Base-by-base conservation (phyloP, 345 rosid genomes). In the Heritiera fomes region DNA sequence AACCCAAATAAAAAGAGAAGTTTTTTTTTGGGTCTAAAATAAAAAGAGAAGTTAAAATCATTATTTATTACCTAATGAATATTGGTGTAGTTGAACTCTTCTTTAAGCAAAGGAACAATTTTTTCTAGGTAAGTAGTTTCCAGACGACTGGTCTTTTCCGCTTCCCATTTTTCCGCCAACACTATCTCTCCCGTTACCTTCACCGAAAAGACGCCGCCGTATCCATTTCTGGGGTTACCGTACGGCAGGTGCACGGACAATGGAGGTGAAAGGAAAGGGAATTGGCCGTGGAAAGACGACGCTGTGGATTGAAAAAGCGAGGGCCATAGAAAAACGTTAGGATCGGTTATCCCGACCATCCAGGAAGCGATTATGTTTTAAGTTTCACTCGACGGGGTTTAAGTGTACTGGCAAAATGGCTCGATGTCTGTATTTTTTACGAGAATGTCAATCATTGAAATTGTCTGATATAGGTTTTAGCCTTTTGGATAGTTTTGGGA, bases 71-170 rank as follows among this genome's bases (percentile, higher is more conserved):
- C 98, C 93, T 94, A 95, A 76, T 84, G 97, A 81, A 90, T 87
- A 75, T 92, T 94, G 13, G 91, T 40, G 88, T 94, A 96, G 17
- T 85, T 83, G 82, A 96, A 96, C 89, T 94, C 99, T 17, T 94
- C 95, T 64, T 85, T 86, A 62, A 94, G 97, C 73, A 90, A 78
- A 75, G 99, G 98, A 50, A 94, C 86, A 53, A 96, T 91, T 75
- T 91, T 94, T 78, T 94, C 97, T 3, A 91, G 89, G 84, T 91
- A 94, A 55, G 83, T 88, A 20, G 90, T 81, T 78, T 88, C 90
- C 76, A 96, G 92, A 43, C 98, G 86, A n/a, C 81, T 59, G 86
- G 71, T 65, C 87, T 96, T 82, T 90, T 94, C 7, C 38, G 97
- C 80, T 62, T 90, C 99, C 20, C 93, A 78, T 84, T 92, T 96